phyloP scores from a whole-genome alignment of 2,329 filamentous ascomycete genomes.

The Pyrenochaeta sp. region DNA sequence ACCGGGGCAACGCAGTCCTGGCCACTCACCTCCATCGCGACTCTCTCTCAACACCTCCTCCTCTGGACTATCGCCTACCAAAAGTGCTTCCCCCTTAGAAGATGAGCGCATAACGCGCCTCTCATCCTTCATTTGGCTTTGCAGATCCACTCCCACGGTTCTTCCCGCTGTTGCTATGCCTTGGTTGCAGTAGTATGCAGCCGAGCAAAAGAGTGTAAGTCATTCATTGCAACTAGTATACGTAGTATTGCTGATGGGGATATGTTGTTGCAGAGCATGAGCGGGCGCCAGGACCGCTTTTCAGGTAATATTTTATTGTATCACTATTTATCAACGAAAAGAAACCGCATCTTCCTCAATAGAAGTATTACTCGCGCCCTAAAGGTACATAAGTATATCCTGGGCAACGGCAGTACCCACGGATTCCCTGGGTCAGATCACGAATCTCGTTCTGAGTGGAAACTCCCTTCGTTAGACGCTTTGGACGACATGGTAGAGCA shows the following conservation, averaged over 20 bases:
- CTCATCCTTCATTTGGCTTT: not conserved
- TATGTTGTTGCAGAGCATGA: conserved; percentile 32
- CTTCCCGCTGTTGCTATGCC: not conserved
- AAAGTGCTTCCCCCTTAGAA: not conserved
- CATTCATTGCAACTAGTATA: not conserved
- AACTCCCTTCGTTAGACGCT: conserved; percentile 25
- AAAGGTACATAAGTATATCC: conserved; percentile 22
- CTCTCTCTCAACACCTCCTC: not conserved
- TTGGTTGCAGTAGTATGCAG: conserved; percentile 17
- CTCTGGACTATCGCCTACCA: not conserved
- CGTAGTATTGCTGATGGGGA: not conserved
- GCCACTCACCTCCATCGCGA: not conserved
- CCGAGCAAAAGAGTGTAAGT: conserved; percentile 15
- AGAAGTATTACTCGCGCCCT: conserved; percentile 34
- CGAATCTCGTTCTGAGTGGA: conserved; percentile 28
- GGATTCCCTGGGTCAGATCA: not conserved
- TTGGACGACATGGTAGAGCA: conserved; percentile 36
- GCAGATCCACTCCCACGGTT: conserved; percentile 3
- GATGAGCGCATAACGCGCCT: not conserved
- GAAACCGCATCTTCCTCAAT: conserved; percentile 33
- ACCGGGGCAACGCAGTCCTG: no score
- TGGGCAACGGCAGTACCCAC: conserved; percentile 5
- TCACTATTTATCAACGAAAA: conserved; percentile 27
- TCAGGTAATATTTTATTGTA: conserved; percentile 38
- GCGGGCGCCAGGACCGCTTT: conserved; percentile 23